Base-by-base conservation (phyloP, 768 basidiomycete species). In the Suillus paluster region DNA sequence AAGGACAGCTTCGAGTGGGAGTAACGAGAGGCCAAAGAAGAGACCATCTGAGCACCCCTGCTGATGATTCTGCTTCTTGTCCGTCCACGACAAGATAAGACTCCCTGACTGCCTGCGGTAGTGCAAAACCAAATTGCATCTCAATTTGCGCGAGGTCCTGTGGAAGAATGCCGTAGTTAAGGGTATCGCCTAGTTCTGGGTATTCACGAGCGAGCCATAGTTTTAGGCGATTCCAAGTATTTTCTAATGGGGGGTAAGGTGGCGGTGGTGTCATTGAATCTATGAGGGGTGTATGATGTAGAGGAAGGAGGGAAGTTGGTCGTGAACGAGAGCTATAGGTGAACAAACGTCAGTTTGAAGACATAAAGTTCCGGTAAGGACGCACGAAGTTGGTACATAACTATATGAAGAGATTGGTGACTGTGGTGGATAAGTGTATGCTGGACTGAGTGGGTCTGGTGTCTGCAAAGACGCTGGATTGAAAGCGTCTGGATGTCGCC, bases 111-210 rank as follows among this genome's bases (percentile, higher is more conserved):
- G 89, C 87, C 36, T 84, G 81, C 4, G 97, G 97, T 23, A 99
- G 84, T 9, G 87, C 77, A 67, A 92, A 86, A 34, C 95, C 94
- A 64, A 97, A 87, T 66, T 94, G 86, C 73, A 89, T 81, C 77
- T 97, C 94, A 69, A 96, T 84, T 39, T 90, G 83, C 42, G 90
- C 83, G 63, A 97, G 84, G 72, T 94, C 89, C 66, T 85, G 84
- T 11, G 90, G 89, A 58, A 89, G 83, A 65, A 94, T 91, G 64
- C 94, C 94, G 69, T 91, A 93, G 75, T 97, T 97, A 66, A 99
- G 90, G 10, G 96, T 97, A 75, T 99, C 96, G 33, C 91, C 92
- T 21, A 99, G 84, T 71, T 99, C 96, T 49, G 95, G 94, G 77
- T 97, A 97, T 77, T 96, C 89, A 63, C 88, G 84, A 63, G 77